Percentiles rank a stretch among this genome's conserved stretches.
Conservation (phyloP, 257 asterid genomes). For the Solanum boliviense region DNA sequence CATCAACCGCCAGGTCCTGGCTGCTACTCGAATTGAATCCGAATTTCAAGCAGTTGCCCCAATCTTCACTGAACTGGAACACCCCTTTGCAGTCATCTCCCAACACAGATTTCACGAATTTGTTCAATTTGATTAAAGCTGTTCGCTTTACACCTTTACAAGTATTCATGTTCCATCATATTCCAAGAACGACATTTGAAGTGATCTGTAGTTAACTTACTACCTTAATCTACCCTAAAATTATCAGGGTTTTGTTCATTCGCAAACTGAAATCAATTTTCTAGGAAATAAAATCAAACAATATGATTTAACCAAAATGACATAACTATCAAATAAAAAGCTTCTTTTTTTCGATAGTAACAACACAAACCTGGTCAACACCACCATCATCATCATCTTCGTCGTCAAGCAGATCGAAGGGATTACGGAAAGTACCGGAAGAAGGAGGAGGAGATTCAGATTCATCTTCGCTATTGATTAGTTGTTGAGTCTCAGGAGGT, state of each 20-base stretch:
- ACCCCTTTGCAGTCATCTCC: neutral
- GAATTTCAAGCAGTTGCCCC: neutral
- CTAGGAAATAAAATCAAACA: neutral
- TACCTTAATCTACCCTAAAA: neutral
- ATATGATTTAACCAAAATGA: neutral
- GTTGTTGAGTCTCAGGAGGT: neutral
- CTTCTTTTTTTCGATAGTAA: neutral
- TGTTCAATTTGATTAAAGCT: neutral
- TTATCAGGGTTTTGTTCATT: neutral
- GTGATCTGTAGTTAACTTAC: neutral
- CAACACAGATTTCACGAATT: neutral
- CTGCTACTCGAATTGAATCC: neutral
- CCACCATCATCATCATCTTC: neutral
- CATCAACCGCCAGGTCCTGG: neutral
- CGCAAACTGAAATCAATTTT: neutral
- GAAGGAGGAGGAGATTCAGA: neutral
- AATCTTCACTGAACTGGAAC: neutral
- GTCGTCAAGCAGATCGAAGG: slow-evolving; percentile 11
- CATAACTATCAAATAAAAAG: neutral
- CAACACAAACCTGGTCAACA: neutral
- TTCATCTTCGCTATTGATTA: neutral
- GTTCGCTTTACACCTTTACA: neutral
- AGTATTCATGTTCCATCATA: neutral
- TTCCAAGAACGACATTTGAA: neutral
- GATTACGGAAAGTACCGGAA: neutral